Conservation (phyloP, 345 rosid genomes). For the Pugionium dolabratum region DNA sequence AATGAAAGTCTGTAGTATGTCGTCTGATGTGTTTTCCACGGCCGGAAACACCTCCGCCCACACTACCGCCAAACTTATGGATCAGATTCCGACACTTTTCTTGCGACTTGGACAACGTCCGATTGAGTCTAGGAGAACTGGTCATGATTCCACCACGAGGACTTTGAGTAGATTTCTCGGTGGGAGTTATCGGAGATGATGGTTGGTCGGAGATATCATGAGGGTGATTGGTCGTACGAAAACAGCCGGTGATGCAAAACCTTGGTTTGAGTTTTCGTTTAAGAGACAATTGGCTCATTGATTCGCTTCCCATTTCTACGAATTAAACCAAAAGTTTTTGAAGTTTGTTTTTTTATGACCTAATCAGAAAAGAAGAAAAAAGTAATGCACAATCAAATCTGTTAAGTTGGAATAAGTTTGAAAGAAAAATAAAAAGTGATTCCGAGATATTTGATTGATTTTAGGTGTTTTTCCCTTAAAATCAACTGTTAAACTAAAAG, state of each 20-base stretch:
- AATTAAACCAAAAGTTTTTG: not conserved
- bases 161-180: conserved; percentile 7
- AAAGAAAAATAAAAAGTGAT: not conserved
- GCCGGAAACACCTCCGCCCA: not conserved
- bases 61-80: conserved; percentile 29
- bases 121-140: conserved; percentile 35
- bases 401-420: not conserved
- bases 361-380: not conserved
- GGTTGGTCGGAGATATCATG: conserved; percentile 17
- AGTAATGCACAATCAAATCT: not conserved
- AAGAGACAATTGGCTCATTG: conserved; percentile 31
- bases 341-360: too few species aligned
- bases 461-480: not conserved
- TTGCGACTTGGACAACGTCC: conserved; percentile 41
- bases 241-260: conserved; percentile 35
- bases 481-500: conserved; percentile 4
- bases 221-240: conserved; percentile 28
- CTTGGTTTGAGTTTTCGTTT: conserved; percentile 37
- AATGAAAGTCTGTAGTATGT: conserved; percentile 38
- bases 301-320: conserved; percentile 27
- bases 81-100: conserved; percentile 32
- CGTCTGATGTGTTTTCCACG: conserved; percentile 35
- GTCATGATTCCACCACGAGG: conserved; percentile 5
- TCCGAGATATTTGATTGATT: conserved; percentile 13
- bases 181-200: conserved; percentile 22